phyloP scores from a whole-genome alignment of 139 green algal genomes.

The Chlorella vulgaris region DNA sequence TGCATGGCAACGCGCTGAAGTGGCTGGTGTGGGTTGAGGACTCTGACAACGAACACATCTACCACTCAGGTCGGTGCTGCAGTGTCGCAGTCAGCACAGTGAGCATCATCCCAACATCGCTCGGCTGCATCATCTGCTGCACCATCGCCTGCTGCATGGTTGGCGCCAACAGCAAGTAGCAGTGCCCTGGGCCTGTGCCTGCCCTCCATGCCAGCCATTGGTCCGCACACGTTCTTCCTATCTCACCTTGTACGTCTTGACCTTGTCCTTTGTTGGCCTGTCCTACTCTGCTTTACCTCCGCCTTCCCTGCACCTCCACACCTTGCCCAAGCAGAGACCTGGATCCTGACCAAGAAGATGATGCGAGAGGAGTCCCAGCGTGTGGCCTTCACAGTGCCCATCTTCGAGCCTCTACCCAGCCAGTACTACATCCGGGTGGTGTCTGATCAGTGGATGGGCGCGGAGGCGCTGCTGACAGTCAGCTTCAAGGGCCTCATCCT shows the following conservation, averaged over 20 bases:
- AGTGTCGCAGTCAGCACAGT: no score
- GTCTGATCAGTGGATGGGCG: slow-evolving; percentile 81
- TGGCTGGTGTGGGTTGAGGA: slow-evolving; percentile 96
- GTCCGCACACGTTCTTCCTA: no score
- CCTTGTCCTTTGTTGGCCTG: no score
- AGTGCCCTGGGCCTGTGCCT: no score
- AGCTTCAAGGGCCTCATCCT: slow-evolving; percentile 81
- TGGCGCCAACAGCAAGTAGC: no score
- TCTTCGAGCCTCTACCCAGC: slow-evolving; percentile 92
- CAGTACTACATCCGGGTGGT: slow-evolving; percentile 78
- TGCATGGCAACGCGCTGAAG: slow-evolving; percentile 70
- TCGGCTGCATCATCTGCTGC: no score
- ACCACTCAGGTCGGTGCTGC: slow-evolving; percentile 74
- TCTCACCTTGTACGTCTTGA: no score
- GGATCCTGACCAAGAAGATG: slow-evolving; percentile 91
- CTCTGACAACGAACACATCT: slow-evolving; percentile 91
- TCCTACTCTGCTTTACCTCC: no score
- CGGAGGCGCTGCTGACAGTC: slow-evolving; percentile 70
- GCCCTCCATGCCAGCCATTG: no score
- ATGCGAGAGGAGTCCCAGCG: slow-evolving; percentile 67
- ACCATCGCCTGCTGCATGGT: no score
- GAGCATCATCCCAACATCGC: no score
- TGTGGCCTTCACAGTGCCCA: slow-evolving; percentile 94
- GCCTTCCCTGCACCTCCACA: no score
- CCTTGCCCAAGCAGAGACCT: slow-evolving; percentile 65